Conservation (phyloP, 495 filamentous ascomycete genomes). For the Hypoxylon cercidicola region DNA sequence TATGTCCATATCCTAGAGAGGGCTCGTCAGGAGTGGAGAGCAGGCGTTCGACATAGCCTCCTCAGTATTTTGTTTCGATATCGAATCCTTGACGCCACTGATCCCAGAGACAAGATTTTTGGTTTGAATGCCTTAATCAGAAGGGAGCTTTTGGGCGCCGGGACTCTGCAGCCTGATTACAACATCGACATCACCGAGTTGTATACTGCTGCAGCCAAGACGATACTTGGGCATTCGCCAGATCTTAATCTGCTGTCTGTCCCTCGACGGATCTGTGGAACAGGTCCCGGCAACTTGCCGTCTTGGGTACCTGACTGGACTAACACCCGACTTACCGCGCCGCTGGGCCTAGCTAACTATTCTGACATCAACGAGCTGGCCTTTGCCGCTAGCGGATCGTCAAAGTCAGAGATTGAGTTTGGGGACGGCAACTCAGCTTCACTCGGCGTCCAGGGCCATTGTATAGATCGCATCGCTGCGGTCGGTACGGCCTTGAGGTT, state of each 20-base stretch:
- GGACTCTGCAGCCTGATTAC: slow-evolving; percentile 28
- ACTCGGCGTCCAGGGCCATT: slow-evolving; percentile 25
- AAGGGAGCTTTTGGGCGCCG: slow-evolving; percentile 12
- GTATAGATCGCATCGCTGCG: slow-evolving; percentile 30
- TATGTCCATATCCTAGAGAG: slow-evolving; percentile 35
- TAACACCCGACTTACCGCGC: slow-evolving; percentile 36
- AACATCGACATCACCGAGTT: slow-evolving; percentile 25
- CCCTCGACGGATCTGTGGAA: slow-evolving; percentile 26
- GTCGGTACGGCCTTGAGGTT: slow-evolving; percentile 28
- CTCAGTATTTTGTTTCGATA: slow-evolving; percentile 37
- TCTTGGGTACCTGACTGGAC: slow-evolving; percentile 38
- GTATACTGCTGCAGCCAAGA: slow-evolving; percentile 28
- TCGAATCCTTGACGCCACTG: slow-evolving; percentile 35
- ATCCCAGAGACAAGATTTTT: slow-evolving; percentile 36
- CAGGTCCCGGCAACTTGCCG: slow-evolving; percentile 22
- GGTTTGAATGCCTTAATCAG: slow-evolving; percentile 29
- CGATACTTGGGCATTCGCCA: slow-evolving; percentile 20
- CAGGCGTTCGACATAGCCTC: slow-evolving; percentile 17
- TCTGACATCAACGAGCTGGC: slow-evolving; percentile 34
- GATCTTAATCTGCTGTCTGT: slow-evolving; percentile 36
- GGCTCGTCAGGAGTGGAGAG: slow-evolving; percentile 28
- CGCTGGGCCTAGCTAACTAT: slow-evolving; percentile 33
- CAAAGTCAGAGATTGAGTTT: slow-evolving; percentile 18
- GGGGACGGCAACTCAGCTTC: background rate
- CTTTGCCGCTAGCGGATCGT: slow-evolving; percentile 28